Evolutionary conservation across 352 stramenopile genomes (phyloP).

Genomic region (Halophytophthora batemanensis): DNA sequence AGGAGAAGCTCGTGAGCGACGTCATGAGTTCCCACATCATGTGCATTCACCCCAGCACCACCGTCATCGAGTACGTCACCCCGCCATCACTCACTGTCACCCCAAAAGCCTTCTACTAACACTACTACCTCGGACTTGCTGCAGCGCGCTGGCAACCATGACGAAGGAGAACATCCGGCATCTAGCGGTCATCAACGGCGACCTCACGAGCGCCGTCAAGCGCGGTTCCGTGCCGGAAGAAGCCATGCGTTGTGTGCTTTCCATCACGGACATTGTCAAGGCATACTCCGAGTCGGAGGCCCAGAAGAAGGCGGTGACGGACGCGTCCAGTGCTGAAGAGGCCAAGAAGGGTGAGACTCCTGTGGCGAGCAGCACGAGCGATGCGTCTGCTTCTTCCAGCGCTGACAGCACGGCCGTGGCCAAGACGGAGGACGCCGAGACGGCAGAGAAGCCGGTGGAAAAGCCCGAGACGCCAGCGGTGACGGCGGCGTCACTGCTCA

Average conservation of each 20-base stretch:
- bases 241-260: constrained; percentile 82
- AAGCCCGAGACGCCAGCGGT: constrained; percentile 24
- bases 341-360: constrained; percentile 7
- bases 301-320: constrained; percentile 37
- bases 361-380: background rate
- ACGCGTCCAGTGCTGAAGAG: constrained; percentile 6
- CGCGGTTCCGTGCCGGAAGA: constrained; percentile 75
- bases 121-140: too few species aligned
- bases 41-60: constrained; percentile 77
- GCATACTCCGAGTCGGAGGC: constrained; percentile 67
- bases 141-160: constrained; percentile 77
- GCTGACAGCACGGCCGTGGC: background rate
- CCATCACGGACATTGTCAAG: constrained; percentile 84
- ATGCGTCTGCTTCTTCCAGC: background rate
- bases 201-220: constrained; percentile 70
- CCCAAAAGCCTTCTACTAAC: too few species aligned
- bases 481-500: constrained; percentile 65
- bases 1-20: constrained; percentile 63
- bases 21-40: constrained; percentile 87
- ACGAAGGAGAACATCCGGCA: constrained; percentile 86
- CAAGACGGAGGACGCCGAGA: constrained; percentile 1
- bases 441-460: constrained; percentile 7
- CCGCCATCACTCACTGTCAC: too few species aligned
- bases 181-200: constrained; percentile 76
- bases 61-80: constrained; percentile 70